Base-by-base conservation (phyloP, 495 filamentous ascomycete genomes). In the Lentithecium fluviatile region DNA sequence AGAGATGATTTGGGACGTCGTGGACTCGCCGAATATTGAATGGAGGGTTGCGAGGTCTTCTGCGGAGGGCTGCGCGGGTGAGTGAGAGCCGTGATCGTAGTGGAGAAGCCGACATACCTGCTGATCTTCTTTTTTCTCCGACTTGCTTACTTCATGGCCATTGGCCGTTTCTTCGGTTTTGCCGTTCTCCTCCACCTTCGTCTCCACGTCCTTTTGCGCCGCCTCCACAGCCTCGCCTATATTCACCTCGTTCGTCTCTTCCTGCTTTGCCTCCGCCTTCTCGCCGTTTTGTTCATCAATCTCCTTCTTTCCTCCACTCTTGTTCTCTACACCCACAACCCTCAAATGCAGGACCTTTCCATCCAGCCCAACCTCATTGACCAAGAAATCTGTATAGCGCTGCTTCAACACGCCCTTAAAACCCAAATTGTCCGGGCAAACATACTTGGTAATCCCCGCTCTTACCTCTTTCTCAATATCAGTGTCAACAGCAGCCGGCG, bases 331-430 rank as follows among this genome's bases (percentile, higher is more conserved):
- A 55, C 73, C 70, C 45, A 82, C 56, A 75, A 77, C 75, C 58
- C 75, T 70, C 45, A 98, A 79, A 73, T 96, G 91, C 43, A 93
- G 67, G 2, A 96, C 92, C 48, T 84, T 76, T 12, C 91, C 93
- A 69, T 85, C 81, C 11, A 85, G 86, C 13, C 80, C 73, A 64
- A 98, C 94, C 75, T 98, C 94, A 71, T 96, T 90, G 56, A 98
- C 94, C 48, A 93, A 76, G 73, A 98, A 98, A 71, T 98, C 94
- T 13, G 92, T 95, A 74, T 91, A 98, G 65, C 69, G 62, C 49
- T 69, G 67, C 65, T 75, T 76, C 37, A 74, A 48, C 1, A 67
- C 60, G 23, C 73, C 73, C 2, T 43, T 29, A 48, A 74, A 73
- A 6, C 73, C 66, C 6, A 64, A 42, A 45, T 60, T 50, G 15